Conservation (phyloP, 1,139 yeast genomes). For the Trichomonascaceae sp. region DNA sequence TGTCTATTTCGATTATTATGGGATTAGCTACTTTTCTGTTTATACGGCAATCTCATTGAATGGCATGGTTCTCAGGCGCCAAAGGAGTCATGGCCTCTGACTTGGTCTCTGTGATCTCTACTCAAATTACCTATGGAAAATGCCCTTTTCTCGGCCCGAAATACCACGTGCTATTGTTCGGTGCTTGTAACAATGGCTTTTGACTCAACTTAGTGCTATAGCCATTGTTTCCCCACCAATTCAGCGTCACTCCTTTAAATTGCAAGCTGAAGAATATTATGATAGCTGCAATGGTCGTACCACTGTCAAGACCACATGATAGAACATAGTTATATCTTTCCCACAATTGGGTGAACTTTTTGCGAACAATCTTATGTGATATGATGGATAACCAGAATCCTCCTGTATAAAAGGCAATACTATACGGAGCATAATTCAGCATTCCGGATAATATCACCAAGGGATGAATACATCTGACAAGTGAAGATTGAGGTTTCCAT, state of each 20-base stretch:
- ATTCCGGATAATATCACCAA: slow-evolving; percentile 25
- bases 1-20: slow-evolving; percentile 1
- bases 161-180: neutral
- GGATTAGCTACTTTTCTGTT: neutral
- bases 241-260: slow-evolving; percentile 33
- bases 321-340: slow-evolving; percentile 57
- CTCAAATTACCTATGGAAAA: neutral
- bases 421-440: slow-evolving; percentile 43
- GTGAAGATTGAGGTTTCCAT: slow-evolving; percentile 6
- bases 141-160: slow-evolving; percentile 2
- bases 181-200: neutral
- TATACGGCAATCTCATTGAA: neutral
- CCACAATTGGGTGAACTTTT: slow-evolving; percentile 50
- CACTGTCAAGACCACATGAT: slow-evolving; percentile 51
- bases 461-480: slow-evolving; percentile 1
- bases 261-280: slow-evolving; percentile 51
- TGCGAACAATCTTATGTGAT: slow-evolving; percentile 49
- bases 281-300: slow-evolving; percentile 52
- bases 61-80: neutral
- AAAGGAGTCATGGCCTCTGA: neutral
- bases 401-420: slow-evolving; percentile 45
- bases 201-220: slow-evolving; percentile 1
- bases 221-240: slow-evolving; percentile 55
- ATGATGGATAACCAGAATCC: slow-evolving; percentile 46
- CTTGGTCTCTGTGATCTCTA: neutral